Conservation (phyloP, 2,329 filamentous ascomycete species). For the Claviceps sp. region DNA sequence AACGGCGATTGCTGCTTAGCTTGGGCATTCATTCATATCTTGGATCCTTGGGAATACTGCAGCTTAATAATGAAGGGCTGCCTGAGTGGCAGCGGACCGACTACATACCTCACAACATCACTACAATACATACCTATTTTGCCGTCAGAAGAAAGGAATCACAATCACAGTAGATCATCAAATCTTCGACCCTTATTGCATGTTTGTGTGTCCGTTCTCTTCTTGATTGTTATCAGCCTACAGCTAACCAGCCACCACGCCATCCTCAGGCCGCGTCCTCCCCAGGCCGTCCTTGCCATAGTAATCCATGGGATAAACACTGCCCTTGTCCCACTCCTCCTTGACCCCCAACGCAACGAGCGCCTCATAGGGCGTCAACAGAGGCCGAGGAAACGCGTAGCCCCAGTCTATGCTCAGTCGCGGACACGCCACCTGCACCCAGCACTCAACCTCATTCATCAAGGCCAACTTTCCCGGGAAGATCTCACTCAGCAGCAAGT, state of each 20-base stretch:
- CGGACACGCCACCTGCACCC: conserved; percentile 98
- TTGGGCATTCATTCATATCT: not conserved
- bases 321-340: conserved; percentile 51
- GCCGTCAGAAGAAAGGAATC: not conserved
- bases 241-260: not conserved
- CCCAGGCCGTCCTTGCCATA: conserved; percentile 87
- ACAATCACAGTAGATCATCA: not conserved
- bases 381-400: conserved; percentile 78
- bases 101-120: not conserved
- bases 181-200: not conserved
- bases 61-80: not conserved
- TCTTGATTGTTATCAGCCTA: not conserved
- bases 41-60: not conserved
- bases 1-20: conserved; percentile 6
- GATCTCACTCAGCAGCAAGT: conserved; percentile 83
- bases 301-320: conserved; percentile 92
- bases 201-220: not conserved
- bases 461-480: conserved; percentile 90
- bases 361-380: conserved; percentile 91
- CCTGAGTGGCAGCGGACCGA: not conserved
- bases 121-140: not conserved
- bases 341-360: conserved; percentile 72
- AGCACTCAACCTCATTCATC: conserved; percentile 91
- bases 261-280: conserved; percentile 45
- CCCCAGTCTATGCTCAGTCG: conserved; percentile 97